These are phyloP conservation scores for Rubroshorea leprosula DNA, from an alignment of 345 rosid genomes.

Conservation along the genomic window DNA sequence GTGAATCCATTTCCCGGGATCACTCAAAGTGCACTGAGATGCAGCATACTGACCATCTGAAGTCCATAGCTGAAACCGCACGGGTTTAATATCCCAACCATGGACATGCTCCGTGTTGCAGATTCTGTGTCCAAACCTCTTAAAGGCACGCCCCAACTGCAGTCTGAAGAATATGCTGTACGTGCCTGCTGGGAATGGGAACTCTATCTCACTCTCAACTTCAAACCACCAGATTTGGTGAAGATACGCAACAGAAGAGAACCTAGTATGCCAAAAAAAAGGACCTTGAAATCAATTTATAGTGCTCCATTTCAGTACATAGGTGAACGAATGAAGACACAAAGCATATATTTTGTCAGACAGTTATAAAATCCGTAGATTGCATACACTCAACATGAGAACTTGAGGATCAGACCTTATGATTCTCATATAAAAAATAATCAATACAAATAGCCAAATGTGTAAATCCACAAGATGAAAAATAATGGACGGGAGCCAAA, in stretches of 20 bases:
- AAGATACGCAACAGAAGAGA: constrained; percentile 69
- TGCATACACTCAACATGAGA: too few relatives aligned
- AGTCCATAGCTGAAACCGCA: constrained; percentile 77
- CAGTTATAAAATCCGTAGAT: too few relatives aligned
- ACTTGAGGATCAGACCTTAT: too few relatives aligned
- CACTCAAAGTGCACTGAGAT: constrained; percentile 58
- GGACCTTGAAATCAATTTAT: constrained; percentile 13
- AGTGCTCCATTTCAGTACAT: background rate
- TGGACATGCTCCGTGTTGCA: constrained; percentile 76
- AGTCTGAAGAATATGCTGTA: constrained; percentile 87
- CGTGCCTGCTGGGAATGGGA: constrained; percentile 79
- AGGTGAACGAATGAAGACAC: background rate
- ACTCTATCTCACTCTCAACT: constrained; percentile 85
- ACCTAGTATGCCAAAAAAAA: constrained; percentile 38
- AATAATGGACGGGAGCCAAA: too few relatives aligned
- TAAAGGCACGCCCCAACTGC: constrained; percentile 56
- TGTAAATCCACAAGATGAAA: too few relatives aligned
- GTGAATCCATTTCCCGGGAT: constrained; percentile 67
- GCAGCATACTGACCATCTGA: constrained; percentile 78
- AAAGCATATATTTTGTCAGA: background rate
- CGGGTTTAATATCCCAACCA: constrained; percentile 91
- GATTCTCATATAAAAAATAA: too few relatives aligned
- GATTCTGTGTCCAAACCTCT: constrained; percentile 62
- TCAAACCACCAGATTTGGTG: constrained; percentile 99
- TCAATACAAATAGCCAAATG: too few relatives aligned